Base-by-base conservation (phyloP, 768 basidiomycete genomes). In the Rhizopogon roseolus region DNA sequence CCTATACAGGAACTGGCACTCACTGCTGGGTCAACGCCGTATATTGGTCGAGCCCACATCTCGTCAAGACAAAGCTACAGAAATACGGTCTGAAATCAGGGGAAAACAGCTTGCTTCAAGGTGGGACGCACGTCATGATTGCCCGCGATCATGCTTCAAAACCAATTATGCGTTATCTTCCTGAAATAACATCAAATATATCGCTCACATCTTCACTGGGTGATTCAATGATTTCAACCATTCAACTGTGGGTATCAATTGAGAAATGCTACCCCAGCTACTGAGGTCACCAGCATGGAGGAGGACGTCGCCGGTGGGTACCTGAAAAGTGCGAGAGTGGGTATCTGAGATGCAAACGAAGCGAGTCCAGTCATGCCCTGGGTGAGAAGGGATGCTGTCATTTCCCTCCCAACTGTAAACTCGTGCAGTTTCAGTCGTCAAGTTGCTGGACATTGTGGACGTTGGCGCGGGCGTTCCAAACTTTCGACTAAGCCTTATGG, bases 221-320 rank as follows among this genome's bases (percentile, higher is more conserved):
- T 88, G 86, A 1, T 82, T 77, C 45, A 87, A 67, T 9, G 66
- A 62, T 54, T 64, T 76, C 40, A 88, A 63, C 86, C 86, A 88
- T 7, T 79, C 72, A 61, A 82, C 69, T 13, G 82, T 85, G 41
- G 60, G 65, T 45, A 69, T 53, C 41, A 87, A 72, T 25, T 83
- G 76, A 1, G 64, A 52, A 27, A 73, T 53, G 2, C 59, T 70
- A 1, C 87, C 86, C 42, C 63, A 67, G 25, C 75, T 73, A 19
- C 82, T 85, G 45, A 88, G 65, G 57, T 88, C 87, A 1, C 86
- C 87, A 22, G 73, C 74, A 57, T 88, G 85, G 17, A 88, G 63
- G 2, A 88, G 71, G 1, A 88, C 81, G 58, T 88, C 86, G 11
- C 86, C 85, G 3, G 68, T 59, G 4, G 86, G 86, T 1, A 85